Evolutionary conservation across 768 basidiomycete species (phyloP).

Genomic region (Pisolithus tinctorius): DNA sequence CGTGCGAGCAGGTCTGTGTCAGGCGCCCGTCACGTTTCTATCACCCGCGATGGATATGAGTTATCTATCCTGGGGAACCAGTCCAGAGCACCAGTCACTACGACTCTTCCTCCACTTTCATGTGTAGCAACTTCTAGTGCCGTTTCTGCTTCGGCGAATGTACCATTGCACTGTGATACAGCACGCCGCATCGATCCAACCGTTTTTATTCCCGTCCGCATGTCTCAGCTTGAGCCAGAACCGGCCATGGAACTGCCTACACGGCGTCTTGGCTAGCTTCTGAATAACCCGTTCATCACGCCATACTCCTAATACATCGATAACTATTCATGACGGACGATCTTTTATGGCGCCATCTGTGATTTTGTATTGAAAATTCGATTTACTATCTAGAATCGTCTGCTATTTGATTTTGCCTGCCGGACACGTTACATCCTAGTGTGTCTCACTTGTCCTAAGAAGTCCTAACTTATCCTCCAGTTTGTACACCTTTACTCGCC

Average conservation of each 20-base stretch:
- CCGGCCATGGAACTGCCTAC: conserved; percentile 26
- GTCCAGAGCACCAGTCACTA: not conserved
- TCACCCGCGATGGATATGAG: conserved; percentile 7
- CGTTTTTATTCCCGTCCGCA: conserved; percentile 20
- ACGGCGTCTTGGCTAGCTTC: conserved; percentile 1
- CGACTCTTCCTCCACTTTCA: not conserved
- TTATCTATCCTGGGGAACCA: conserved; percentile 9
- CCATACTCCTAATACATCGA: not conserved
- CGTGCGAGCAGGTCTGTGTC: not conserved
- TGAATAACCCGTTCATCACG: not conserved
- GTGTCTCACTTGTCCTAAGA: too few relatives aligned
- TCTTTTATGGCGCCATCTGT: too few relatives aligned
- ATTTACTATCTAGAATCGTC: too few relatives aligned
- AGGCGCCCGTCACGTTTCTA: not conserved
- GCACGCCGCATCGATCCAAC: conserved; percentile 12
- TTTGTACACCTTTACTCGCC: too few relatives aligned
- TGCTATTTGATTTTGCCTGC: too few relatives aligned
- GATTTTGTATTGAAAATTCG: too few relatives aligned
- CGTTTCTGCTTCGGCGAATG: not conserved
- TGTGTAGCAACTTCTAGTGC: not conserved
- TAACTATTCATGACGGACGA: not conserved
- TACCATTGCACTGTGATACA: conserved; percentile 2
- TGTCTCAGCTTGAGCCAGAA: conserved; percentile 26
- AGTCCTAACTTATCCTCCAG: too few relatives aligned
- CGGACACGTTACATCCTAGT: too few relatives aligned